phyloP scores from a whole-genome alignment of 805 yeast genomes.

The Starmerella tilneyi region DNA sequence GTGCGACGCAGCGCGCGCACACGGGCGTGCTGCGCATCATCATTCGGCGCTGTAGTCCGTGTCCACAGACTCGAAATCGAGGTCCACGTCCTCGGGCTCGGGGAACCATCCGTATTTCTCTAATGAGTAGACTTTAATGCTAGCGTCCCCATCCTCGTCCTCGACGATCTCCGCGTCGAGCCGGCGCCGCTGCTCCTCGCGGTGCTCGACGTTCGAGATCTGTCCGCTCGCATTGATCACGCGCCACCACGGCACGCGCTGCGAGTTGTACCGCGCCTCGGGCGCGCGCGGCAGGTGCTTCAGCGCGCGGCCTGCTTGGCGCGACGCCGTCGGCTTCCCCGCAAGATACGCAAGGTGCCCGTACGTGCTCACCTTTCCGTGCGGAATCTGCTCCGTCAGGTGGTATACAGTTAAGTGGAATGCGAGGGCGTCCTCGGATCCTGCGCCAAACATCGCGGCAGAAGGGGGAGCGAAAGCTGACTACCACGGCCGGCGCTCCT shows the following conservation, averaged over 20 bases:
- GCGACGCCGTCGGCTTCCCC: constrained; percentile 51
- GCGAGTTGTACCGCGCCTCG: constrained; percentile 27
- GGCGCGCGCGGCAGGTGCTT: constrained; percentile 38
- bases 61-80: constrained; percentile 14
- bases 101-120: constrained; percentile 63
- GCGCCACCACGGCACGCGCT: constrained; percentile 70
- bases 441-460: constrained; percentile 24
- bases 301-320: constrained; percentile 66
- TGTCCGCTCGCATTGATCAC: constrained; percentile 55
- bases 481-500: too few relatives aligned
- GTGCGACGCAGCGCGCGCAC: not conserved
- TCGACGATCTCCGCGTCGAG: constrained; percentile 40
- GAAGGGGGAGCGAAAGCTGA: too few relatives aligned
- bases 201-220: constrained; percentile 44
- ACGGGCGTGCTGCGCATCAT: not conserved
- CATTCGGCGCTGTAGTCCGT: not conserved
- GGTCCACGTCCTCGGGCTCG: constrained; percentile 22
- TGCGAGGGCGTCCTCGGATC: constrained; percentile 40
- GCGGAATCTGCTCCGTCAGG: constrained; percentile 45
- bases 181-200: constrained; percentile 38
- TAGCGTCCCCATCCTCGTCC: constrained; percentile 23
- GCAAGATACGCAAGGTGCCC: constrained; percentile 64
- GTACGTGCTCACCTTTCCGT: constrained; percentile 58
- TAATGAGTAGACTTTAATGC: constrained; percentile 33
- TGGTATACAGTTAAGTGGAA: constrained; percentile 55